Conservation (phyloP, 2,329 filamentous ascomycete species). For the Hymenoscyphus repandus region DNA sequence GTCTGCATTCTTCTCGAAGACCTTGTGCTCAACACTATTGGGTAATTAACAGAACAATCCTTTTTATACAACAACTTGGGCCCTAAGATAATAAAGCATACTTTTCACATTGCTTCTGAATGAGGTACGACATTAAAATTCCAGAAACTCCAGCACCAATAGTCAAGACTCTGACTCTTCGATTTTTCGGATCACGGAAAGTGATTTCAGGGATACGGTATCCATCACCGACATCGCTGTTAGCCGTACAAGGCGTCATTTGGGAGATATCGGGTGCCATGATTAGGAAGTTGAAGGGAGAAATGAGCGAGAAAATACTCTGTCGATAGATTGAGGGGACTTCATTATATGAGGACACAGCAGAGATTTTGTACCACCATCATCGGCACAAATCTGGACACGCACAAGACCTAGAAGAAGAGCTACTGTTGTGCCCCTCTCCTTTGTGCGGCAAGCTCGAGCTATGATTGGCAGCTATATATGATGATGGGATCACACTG, state of each 20-base stretch:
- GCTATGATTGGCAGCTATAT: no score
- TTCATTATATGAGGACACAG: no score
- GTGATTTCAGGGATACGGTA: slow-evolving; percentile 15
- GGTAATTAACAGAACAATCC: background rate
- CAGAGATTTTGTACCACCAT: no score
- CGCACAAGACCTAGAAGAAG: no score
- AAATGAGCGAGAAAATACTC: no score
- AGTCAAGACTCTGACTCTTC: slow-evolving; percentile 41
- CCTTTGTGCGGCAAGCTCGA: no score
- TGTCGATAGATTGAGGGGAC: no score
- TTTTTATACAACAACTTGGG: background rate
- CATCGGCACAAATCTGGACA: no score
- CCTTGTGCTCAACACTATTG: slow-evolving; percentile 9
- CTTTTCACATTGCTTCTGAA: slow-evolving; percentile 37
- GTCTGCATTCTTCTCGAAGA: slow-evolving; percentile 35
- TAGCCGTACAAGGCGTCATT: background rate
- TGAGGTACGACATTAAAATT: slow-evolving; percentile 43
- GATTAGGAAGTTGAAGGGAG: no score
- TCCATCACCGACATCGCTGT: background rate
- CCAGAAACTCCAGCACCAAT: slow-evolving; percentile 44
- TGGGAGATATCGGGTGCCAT: slow-evolving; percentile 4
- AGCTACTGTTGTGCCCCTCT: no score
- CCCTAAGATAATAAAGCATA: slow-evolving; percentile 1
- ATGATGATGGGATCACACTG: no score
- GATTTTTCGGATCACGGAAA: slow-evolving; percentile 33